These are phyloP conservation scores for Teunomyces lycoperdinae DNA, from an alignment of 805 yeast species.

Conservation along the genomic window DNA sequence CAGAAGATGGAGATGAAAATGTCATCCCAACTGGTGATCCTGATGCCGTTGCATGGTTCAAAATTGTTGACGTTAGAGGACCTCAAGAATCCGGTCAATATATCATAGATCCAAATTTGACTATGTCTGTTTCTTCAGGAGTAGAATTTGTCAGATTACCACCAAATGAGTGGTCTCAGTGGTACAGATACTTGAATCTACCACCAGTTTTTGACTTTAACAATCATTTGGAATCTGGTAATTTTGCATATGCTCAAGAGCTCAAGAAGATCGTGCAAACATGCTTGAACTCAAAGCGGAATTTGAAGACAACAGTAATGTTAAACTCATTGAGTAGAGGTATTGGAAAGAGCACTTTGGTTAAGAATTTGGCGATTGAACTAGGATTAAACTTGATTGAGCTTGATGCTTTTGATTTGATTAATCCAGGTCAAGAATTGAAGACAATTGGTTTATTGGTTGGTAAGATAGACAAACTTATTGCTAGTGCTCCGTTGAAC, in stretches of 20 bases:
- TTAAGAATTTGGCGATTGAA: slow-evolving; percentile 51
- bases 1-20: slow-evolving; percentile 14
- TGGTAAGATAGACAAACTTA: slow-evolving; percentile 71
- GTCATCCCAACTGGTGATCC: slow-evolving; percentile 59
- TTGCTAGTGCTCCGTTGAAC: slow-evolving; percentile 32
- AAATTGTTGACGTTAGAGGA: slow-evolving; percentile 52
- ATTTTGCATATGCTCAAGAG: slow-evolving; percentile 49
- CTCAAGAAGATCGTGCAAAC: slow-evolving; percentile 57
- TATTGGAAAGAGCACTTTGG: slow-evolving; percentile 72
- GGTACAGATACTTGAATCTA: slow-evolving; percentile 48
- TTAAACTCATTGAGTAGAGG: slow-evolving; percentile 69
- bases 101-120: slow-evolving; percentile 62
- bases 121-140: slow-evolving; percentile 71
- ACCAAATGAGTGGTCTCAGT: slow-evolving; percentile 32
- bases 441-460: slow-evolving; percentile 75
- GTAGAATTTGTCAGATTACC: slow-evolving; percentile 41
- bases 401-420: slow-evolving; percentile 65
- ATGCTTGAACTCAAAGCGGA: slow-evolving; percentile 35
- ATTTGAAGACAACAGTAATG: slow-evolving; percentile 59
- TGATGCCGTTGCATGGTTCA: slow-evolving; percentile 84
- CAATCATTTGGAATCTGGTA: slow-evolving; percentile 13
- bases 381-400: slow-evolving; percentile 66
- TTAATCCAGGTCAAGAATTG: slow-evolving; percentile 67
- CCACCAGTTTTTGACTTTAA: slow-evolving; percentile 39
- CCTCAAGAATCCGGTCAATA: slow-evolving; percentile 38